Evolutionary conservation across 805 yeast species (phyloP), one percentile per base, ranked within the genome.

Genomic region (Ogataea henricii): DNA sequence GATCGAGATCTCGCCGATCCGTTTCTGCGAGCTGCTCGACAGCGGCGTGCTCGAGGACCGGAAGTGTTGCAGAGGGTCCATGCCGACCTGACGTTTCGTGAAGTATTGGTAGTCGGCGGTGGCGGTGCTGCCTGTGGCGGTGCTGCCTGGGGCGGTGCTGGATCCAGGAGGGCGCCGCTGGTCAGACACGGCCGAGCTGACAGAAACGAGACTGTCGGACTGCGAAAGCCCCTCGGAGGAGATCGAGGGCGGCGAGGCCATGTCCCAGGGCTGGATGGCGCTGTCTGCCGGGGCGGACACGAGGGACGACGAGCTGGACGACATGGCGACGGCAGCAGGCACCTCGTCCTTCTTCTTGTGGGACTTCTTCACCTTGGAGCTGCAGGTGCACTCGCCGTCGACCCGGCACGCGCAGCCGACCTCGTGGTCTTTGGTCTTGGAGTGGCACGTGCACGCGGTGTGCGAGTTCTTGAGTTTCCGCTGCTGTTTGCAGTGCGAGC

Each of bases 401-500:
- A 58, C 52, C 23, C 55, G 49, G 42, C 71, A 67, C n/a, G 66
- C 62, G 51, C 72, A 68, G 16, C 57, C 54, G 6, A 46, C 43
- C 8, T 59, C 63, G 45, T 63, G 65, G 6, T 59, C 62, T 21
- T 53, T 56, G 27, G 49, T 50, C 69, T 75, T 72, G 54, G 79
- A 75, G 9, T 83, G 82, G 70, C 96, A 89, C 3, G 81, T 73
- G 66, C 98, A 89, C 17, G 77, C 66, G 6, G 79, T 79, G 62
- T 87, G 94, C 1, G 81, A 71, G 57, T 84, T 82, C 56, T 83
- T 85, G 51, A 73, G 62, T 60, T 82, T 83, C 30, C 96, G 71
- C 55, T 83, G 78, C 48, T 85, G 89, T 53, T 89, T 82, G 64
- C 96, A 92, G 63, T 87, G 95, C 32, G 77, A 73, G 62, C 98